Base-by-base conservation (phyloP, 495 filamentous ascomycete species). In the Penicillium samsonianum region DNA sequence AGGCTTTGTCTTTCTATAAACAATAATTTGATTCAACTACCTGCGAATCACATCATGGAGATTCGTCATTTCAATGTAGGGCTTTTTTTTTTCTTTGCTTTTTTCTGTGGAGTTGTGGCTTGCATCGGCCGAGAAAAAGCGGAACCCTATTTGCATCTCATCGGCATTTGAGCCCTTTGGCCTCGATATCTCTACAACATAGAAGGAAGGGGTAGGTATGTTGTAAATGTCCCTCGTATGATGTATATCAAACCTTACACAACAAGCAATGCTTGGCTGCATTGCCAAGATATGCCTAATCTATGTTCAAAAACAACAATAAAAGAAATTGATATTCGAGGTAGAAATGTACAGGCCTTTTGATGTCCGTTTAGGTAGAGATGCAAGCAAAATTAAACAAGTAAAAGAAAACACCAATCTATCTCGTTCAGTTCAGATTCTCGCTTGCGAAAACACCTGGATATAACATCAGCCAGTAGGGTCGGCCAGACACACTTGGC, bases 381-480 rank as follows among this genome's bases (percentile, higher is more conserved):
- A 60, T 67, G 58, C 62, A 57, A 28, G 33, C 41, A 40, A 55
- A 60, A 68, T 67, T 67, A 69, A 68, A 65, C 55, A 63, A 30
- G 23, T 59, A 65, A 59, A 52, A 65, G 52, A 48, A 55, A 60
- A 31, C 63, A 64, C 59, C 53, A 59, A 62, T 67, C 67, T 70
- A 72, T 70, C 60, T 70, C 59, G 49, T 59, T 63, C 67, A 61
- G 62, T 58, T 60, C 62, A 62, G 53, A 67, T 56, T 47, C 59
- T 63, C 65, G 62, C 67, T 67, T 67, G 57, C 54, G 56, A 64
- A 64, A 67, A 64, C 59, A 68, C 60, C 57, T 38, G 60, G 40
- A 63, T 59, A 64, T 64, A 60, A 67, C 50, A 41, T 35, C 19
- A 33, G 53, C 55, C 30, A 38, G 31, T 40, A 58, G 44, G 40